Conservation (phyloP, 208 protist species). For the Wallacemonas sp. region DNA sequence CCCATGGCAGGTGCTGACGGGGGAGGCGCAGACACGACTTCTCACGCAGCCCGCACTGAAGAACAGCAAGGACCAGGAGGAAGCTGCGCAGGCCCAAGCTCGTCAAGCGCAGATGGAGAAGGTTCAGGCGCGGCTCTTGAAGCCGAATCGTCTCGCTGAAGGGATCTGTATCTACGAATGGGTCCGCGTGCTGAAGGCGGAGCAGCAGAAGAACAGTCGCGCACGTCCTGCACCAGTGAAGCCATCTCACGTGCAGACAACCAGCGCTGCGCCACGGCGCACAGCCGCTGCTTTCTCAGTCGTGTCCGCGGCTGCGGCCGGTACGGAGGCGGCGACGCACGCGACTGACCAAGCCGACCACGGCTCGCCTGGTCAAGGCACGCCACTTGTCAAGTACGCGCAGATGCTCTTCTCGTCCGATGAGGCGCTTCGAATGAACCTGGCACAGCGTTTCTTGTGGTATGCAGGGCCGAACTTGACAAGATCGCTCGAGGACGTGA, state of each 20-base stretch:
- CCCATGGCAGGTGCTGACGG: slow-evolving; percentile 14
- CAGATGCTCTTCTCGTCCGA: slow-evolving; percentile 1
- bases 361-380: neutral
- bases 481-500: neutral
- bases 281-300: too few relatives aligned
- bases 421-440: neutral
- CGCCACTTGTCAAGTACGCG: neutral
- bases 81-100: too few relatives aligned
- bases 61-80: slow-evolving; percentile 11
- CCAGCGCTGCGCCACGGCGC: too few relatives aligned
- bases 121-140: neutral
- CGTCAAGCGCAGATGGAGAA: neutral
- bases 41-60: slow-evolving; percentile 1
- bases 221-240: neutral
- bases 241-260: neutral
- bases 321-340: neutral
- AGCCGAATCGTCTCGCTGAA: slow-evolving; percentile 15
- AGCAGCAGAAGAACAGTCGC: slow-evolving; percentile 21
- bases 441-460: slow-evolving; percentile 4
- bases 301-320: too few relatives aligned
- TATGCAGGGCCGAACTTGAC: neutral
- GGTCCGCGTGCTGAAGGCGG: slow-evolving; percentile 25
- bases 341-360: neutral
- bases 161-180: slow-evolving; percentile 31
- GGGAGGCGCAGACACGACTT: neutral